Base-by-base conservation (phyloP, 306 rosid genomes). In the Astragalus membranaceus region DNA sequence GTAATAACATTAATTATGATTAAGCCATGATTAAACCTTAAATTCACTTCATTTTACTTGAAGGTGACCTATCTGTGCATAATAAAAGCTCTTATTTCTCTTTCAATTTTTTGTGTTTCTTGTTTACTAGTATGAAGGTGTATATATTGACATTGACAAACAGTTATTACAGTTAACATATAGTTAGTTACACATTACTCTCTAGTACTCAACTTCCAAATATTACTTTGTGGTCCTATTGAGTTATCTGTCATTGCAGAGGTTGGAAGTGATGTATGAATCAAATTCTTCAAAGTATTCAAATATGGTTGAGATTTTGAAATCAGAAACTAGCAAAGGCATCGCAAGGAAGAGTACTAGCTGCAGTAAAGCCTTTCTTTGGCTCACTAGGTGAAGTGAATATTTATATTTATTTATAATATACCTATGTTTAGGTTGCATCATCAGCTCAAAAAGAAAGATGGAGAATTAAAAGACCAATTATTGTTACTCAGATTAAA, bases 241-340 rank as follows among this genome's bases (percentile, higher is more conserved):
- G 12, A 52, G 63, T 69, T 77, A 9, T 61, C 0, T 67, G 41
- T 57, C 66, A 33, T 36, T 73, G 78, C 70, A 94, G 99, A 88
- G 91, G 52, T 60, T 94, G 85, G 99, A 94, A 85, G 75, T 14
- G 61, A 58, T 63, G 73, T 67, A 85, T 42, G 96, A 88, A 64
- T 78, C 84, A 49, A 83, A 86, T 69, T 85, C 95, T 42, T 58
- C 78, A 8, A 1, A 54, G 57, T 81, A 81, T 79, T 86, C 96
- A 53, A 88, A 91, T 80, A 13, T 94, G 85, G 91, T 83, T 47
- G 97, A 94, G 80, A 82, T 94, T 26, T 61, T 94, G 78, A 91
- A 86, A 79, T 81, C 72, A 57, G 99, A 94, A 78, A 68, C 70
- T 43, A 83, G 20, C 13, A 81, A 87, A 72, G 92, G 92, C 64